A percentile compares a stretch with the other conserved stretches of the same genome.
Conservation (phyloP, 163 green algal genomes). For the Prototheca stagnorum region DNA sequence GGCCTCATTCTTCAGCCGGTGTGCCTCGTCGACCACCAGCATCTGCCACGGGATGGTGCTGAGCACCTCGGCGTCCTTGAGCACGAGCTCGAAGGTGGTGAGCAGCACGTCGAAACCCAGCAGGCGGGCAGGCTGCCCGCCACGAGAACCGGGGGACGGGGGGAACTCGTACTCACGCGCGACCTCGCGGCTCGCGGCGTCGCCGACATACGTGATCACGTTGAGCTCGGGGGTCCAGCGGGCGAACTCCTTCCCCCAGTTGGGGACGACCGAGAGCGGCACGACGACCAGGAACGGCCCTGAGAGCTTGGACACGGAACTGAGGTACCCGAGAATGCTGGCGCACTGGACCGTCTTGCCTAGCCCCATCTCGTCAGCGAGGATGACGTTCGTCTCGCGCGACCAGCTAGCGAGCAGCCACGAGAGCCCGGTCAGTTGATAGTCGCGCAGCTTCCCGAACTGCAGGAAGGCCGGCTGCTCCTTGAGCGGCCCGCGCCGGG, state of each 20-base stretch:
- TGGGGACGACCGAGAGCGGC: conserved; percentile 66
- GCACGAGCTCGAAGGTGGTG: conserved; percentile 85
- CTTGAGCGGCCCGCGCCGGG: conserved; percentile 38
- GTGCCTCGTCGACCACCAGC: conserved; percentile 89
- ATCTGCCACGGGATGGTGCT: conserved; percentile 51
- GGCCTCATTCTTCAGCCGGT: conserved; percentile 90
- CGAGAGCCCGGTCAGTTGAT: conserved; percentile 87
- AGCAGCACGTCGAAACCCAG: conserved; percentile 44
- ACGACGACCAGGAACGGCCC: conserved; percentile 80
- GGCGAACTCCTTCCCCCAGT: conserved; percentile 75
- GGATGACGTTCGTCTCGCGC: conserved; percentile 36
- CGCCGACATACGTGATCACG: conserved; percentile 69
- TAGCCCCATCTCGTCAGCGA: conserved; percentile 70
- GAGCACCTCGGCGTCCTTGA: conserved; percentile 63
- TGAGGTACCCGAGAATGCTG: conserved; percentile 41
- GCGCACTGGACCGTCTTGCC: conserved; percentile 44
- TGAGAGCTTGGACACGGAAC: conserved; percentile 32
- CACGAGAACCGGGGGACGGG: too few relatives aligned
- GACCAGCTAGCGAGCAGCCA: conserved; percentile 73
- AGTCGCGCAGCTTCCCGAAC: conserved; percentile 67
- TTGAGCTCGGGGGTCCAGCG: conserved; percentile 63
- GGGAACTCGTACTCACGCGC: conserved; percentile 44
- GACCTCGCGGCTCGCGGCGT: conserved; percentile 46
- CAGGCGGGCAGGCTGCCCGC: background rate
- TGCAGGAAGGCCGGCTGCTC: conserved; percentile 61